Base-by-base conservation (phyloP, 2,329 filamentous ascomycete genomes). In the Geoglossum cookeanum region DNA sequence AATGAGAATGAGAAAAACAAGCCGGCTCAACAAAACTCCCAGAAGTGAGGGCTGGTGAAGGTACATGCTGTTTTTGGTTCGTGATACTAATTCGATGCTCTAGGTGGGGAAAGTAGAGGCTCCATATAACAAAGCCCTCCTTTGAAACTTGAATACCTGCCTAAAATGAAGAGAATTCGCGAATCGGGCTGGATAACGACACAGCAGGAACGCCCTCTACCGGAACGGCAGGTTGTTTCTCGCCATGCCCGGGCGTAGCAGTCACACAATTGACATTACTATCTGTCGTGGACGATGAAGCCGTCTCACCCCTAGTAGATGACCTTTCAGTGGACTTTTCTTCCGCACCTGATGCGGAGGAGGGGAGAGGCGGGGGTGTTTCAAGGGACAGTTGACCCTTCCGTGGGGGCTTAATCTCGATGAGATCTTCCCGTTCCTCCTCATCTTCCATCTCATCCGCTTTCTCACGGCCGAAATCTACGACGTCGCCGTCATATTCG, bases 371-470 rank as follows among this genome's bases (percentile, higher is more conserved):
- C n/a, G n/a, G 13, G 17, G 42, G n/a, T 6, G 42, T 22, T 17
- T 45, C 42, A 22, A 22, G 42, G 5, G 22, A 22, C 42, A 45
- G 15, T n/a, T 44, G 42, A 4, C 49, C 49, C 9, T 53, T 53
- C 35, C 54, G 32, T 11, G 33, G 32, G 5, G 39, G 27, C 15
- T 39, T 47, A 22, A 55, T 47, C 22, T 54, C 51, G 35, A 58
- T 52, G 15, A 54, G 33, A n/a, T 58, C 56, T 17, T 47, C 55
- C 44, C 48, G 39, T 33, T 57, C 55, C 8, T 55, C 47, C 11
- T 58, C 56, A 3, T 57, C 55, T 13, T 57, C 55, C 47, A 17
- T n/a, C 37, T 55, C 54, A 35, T 55, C 54, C 17, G 33, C 35
- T 22, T 55, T 48, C 27, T 55, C 54, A 35, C 39, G 39, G 33